Conservation (phyloP, 768 basidiomycete species). For the Naganishia kalamii region DNA sequence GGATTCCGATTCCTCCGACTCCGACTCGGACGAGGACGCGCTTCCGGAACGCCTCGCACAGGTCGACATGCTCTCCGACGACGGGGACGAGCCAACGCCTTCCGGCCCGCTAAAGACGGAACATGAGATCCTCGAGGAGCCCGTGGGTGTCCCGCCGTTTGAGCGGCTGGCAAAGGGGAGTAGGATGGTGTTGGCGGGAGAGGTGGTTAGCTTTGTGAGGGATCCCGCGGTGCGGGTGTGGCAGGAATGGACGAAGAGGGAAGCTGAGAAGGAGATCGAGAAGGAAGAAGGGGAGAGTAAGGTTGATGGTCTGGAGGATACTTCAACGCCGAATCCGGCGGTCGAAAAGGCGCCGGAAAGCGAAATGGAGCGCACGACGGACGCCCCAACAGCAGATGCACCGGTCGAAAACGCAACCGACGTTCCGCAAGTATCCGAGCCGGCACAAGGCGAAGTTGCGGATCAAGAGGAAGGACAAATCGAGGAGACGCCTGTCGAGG, state of each 20-base stretch:
- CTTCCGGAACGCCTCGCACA: constrained; percentile 10
- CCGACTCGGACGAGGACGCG: constrained; percentile 20
- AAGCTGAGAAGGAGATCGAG: not conserved
- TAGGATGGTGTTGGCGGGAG: constrained; percentile 37
- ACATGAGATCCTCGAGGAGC: constrained; percentile 37
- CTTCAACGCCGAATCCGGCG: not conserved
- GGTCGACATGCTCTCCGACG: constrained; percentile 10
- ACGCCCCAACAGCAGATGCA: too few relatives aligned
- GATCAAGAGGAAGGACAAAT: constrained; percentile 3
- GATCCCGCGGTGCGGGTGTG: constrained; percentile 30
- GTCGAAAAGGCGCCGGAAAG: not conserved
- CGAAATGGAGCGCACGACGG: too few relatives aligned
- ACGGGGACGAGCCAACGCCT: constrained; percentile 21
- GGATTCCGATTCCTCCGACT: constrained; percentile 16
- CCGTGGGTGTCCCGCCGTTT: constrained; percentile 36
- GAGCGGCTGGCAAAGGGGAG: constrained; percentile 32
- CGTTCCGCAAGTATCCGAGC: not conserved
- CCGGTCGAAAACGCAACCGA: too few relatives aligned
- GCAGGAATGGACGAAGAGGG: constrained; percentile 32
- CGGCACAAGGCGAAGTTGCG: not conserved
- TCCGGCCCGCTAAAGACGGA: constrained; percentile 30
- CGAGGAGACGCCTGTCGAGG: not conserved
- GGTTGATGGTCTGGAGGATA: not conserved
- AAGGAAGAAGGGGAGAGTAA: constrained; percentile 5
- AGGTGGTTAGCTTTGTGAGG: constrained; percentile 43